Conservation (phyloP, 2,329 filamentous ascomycete species). For the Cladosporium oxysporum region DNA sequence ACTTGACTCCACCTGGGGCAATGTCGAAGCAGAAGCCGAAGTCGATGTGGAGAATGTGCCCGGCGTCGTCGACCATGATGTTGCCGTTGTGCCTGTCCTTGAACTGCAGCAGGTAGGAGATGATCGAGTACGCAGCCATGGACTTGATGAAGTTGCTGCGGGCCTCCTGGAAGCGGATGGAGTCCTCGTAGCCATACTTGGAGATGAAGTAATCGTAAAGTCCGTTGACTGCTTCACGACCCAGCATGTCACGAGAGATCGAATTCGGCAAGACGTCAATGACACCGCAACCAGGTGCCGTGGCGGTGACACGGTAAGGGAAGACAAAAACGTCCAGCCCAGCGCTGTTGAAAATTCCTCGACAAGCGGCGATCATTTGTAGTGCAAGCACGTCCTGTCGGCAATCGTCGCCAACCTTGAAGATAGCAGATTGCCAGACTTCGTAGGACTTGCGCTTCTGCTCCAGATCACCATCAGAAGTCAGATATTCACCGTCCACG, state of each 20-base stretch:
- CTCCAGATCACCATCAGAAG: background rate
- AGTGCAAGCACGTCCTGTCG: slow-evolving; percentile 94
- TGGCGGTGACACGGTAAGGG: slow-evolving; percentile 95
- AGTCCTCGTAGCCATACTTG: slow-evolving; percentile 96
- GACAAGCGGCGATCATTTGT: slow-evolving; percentile 97
- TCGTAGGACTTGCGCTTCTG: slow-evolving; percentile 63
- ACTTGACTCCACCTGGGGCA: slow-evolving; percentile 92
- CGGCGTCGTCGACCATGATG: slow-evolving; percentile 98
- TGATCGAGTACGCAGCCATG: slow-evolving; percentile 98
- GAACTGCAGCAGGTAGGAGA: slow-evolving; percentile 95
- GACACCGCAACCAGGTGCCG: slow-evolving; percentile 93
- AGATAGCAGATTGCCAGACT: slow-evolving; percentile 99
- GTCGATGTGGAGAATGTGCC: slow-evolving; percentile 97
- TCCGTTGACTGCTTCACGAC: slow-evolving; percentile 94
- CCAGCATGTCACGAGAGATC: slow-evolving; percentile 97
- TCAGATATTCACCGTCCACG: slow-evolving; percentile 38
- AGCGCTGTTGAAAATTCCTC: slow-evolving; percentile 92
- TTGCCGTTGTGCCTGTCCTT: slow-evolving; percentile 99
- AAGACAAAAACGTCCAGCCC: slow-evolving; percentile 96
- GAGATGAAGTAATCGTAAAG: slow-evolving; percentile 98
- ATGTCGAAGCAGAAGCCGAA: slow-evolving; percentile 99
- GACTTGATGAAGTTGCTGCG: slow-evolving; percentile 98
- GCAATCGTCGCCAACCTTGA: slow-evolving; percentile 99
- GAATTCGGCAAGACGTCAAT: slow-evolving; percentile 98
- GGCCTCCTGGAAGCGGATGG: slow-evolving; percentile 89